Evolutionary conservation across 176 grass and related monocot genomes (phyloP).

Genomic region (Zizania latifolia): DNA sequence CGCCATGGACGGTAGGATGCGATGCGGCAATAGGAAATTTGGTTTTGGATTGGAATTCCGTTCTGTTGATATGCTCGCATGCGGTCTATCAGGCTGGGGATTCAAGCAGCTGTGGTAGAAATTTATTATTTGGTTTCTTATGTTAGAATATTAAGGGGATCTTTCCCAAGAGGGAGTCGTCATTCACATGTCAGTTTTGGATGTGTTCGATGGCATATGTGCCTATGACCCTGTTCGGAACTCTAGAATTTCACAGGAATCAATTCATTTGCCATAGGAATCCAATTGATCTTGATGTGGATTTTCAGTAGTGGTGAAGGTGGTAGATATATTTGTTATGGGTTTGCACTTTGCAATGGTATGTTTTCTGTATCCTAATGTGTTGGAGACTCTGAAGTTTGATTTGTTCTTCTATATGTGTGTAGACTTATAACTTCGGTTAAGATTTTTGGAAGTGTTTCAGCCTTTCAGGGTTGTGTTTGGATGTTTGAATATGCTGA

Average conservation of each 20-base stretch:
- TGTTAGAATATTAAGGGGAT: background rate
- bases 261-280: background rate
- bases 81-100: background rate
- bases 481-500: slow-evolving; percentile 4
- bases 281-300: background rate
- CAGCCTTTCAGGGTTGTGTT: background rate
- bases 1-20: background rate
- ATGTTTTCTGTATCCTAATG: background rate
- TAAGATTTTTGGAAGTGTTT: background rate
- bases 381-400: background rate
- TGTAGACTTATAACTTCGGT: background rate
- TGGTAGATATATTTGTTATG: background rate
- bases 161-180: background rate
- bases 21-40: background rate
- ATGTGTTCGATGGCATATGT: background rate
- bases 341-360: background rate
- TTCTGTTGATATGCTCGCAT: background rate
- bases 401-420: background rate
- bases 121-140: background rate
- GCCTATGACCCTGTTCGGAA: background rate
- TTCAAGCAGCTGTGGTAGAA: background rate
- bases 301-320: background rate
- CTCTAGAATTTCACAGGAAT: background rate
- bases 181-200: background rate
- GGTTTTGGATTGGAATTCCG: background rate